Percentiles rank a stretch among this genome's conserved stretches.
phyloP scores from a whole-genome alignment of 2,329 filamentous ascomycete species.

The Magnaporthales sp. region DNA sequence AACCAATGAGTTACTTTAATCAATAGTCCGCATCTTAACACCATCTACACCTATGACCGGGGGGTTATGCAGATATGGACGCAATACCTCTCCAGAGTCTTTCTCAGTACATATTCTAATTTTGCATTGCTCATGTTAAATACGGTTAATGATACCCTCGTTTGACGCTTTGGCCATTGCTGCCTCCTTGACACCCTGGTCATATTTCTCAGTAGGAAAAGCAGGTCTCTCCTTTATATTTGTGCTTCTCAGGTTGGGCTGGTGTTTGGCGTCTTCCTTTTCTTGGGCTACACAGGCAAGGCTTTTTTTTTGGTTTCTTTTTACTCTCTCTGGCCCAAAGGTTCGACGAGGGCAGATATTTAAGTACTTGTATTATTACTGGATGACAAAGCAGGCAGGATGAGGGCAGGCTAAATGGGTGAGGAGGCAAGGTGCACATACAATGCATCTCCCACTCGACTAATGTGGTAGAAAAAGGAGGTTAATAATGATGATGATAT shows the following conservation, averaged over 20 bases:
- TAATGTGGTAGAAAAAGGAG: not conserved
- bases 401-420: not conserved
- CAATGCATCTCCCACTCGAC: not conserved
- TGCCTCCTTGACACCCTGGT: not conserved
- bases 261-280: not conserved
- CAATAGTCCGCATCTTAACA: not conserved
- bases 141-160: constrained; percentile 2
- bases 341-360: not conserved
- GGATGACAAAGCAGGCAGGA: not conserved
- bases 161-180: not conserved
- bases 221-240: not conserved
- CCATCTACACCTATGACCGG: not conserved
- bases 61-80: not conserved
- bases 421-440: not conserved
- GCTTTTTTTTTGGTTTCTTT: not conserved
- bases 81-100: not conserved
- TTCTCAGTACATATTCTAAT: not conserved
- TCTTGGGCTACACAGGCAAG: not conserved
- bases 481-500: not conserved
- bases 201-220: not conserved
- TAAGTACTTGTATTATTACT: not conserved
- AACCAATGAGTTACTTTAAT: not conserved
- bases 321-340: not conserved
- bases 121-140: not conserved
- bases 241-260: not conserved